Base-by-base conservation (phyloP, 176 grass and related monocot species). In the Oryza australiensis region DNA sequence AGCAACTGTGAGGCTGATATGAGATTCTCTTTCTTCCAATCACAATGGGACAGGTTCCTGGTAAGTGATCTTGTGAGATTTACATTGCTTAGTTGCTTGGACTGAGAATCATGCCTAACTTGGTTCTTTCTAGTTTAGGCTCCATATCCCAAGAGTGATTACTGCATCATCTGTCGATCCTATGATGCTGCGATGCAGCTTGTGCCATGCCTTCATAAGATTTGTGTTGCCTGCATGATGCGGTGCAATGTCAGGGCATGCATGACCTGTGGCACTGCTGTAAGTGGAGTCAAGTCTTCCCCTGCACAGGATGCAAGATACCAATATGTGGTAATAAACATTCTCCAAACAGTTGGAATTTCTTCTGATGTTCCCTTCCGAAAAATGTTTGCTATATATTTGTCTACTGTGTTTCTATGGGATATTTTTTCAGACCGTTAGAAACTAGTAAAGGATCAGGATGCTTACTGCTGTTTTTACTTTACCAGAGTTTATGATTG, bases 1-100 rank as follows among this genome's bases (percentile, higher is more conserved):
- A 87, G 70, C 75, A 71, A 33, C 75, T 24, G 69, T 1, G 55
- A 75, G 11, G 9, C 45, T 77, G 89, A 87, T 62, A 84, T 51
- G 55, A 88, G 77, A 80, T 91, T 91, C 62, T 88, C 86, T 82
- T 92, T 86, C 42, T 92, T 89, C 70, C 79, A 89, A 12, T 86
- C 78, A 66, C 90, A 92, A 64, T 89, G 90, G 90, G 90, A 92
- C 79, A 85, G 76, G 43, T 78, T 80, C 71, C 64, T 86, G 37
- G 90, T 92, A 86, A 92, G 86, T 20, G 64, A n/a, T 66, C 73
- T 80, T 75, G 76, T 29, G 9, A 73, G n/a, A 33, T 28, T 77
- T 72, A 32, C n/a, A 23, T 27, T 89, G 33, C 15, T 81, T 66
- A 24, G 2, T 26, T 57, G 22, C 16, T 26, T 83, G 43, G 9